These are phyloP conservation scores for Rugonectria rugulosa DNA, from an alignment of 2,329 filamentous ascomycete species.

Conservation along the genomic window DNA sequence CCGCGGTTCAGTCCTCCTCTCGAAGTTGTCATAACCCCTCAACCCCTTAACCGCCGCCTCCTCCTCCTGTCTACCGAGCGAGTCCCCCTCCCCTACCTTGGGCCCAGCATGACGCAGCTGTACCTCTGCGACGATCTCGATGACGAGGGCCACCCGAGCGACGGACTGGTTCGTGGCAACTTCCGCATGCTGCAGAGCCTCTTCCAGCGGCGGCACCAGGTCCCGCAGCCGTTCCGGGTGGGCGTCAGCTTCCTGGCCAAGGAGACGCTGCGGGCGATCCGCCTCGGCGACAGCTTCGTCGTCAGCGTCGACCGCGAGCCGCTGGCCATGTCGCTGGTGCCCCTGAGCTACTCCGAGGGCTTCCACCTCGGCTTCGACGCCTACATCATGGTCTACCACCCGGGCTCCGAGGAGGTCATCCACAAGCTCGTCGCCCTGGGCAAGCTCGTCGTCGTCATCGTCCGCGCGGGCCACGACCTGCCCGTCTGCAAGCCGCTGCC, in stretches of 20 bases:
- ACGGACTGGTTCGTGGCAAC: not conserved
- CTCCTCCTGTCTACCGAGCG: not conserved
- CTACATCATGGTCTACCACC: not conserved
- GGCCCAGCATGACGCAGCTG: not conserved
- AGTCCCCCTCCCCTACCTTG: not conserved
- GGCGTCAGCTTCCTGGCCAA: not conserved
- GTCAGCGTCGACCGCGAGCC: not conserved
- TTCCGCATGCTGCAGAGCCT: not conserved
- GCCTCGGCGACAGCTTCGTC: not conserved
- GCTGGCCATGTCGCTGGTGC: not conserved
- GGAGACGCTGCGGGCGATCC: not conserved
- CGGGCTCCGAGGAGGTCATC: not conserved
- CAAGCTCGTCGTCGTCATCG: not conserved
- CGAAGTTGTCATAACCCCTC: too few relatives aligned
- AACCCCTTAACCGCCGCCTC: too few relatives aligned
- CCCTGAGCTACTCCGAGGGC: not conserved
- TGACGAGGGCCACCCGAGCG: not conserved
- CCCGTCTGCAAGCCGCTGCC: not conserved
- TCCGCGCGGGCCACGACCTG: not conserved
- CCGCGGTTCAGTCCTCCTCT: too few relatives aligned
- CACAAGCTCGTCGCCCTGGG: not conserved
- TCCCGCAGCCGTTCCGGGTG: not conserved
- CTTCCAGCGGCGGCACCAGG: not conserved
- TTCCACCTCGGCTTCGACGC: not conserved
- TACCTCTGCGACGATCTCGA: not conserved